These are phyloP conservation scores for Spirogloea muscicola DNA, from an alignment of 139 green algal species.

Conservation along the genomic window DNA sequence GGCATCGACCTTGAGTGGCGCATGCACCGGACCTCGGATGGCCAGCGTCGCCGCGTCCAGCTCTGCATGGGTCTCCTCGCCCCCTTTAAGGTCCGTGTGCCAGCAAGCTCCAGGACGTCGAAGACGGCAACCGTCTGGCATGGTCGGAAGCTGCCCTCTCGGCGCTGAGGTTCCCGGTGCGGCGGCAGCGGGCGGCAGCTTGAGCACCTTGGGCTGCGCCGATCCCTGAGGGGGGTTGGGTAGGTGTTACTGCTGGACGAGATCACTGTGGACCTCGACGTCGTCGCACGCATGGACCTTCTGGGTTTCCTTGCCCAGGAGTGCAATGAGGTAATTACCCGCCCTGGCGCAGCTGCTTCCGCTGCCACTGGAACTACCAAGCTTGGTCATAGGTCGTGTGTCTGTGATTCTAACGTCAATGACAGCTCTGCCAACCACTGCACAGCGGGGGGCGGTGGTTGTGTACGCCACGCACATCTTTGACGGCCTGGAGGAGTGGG, in stretches of 20 bases:
- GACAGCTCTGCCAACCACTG: not conserved
- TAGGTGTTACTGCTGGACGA: slow-evolving; percentile 95
- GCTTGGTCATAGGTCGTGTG: not conserved
- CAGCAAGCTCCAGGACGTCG: too few relatives aligned
- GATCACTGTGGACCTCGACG: slow-evolving; percentile 98
- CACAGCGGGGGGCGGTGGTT: slow-evolving; percentile 70
- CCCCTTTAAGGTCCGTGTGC: slow-evolving; percentile 74
- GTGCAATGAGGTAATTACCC: slow-evolving; percentile 54
- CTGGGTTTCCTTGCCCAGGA: slow-evolving; percentile 86
- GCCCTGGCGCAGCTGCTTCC: not conserved
- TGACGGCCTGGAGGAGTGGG: slow-evolving; percentile 69
- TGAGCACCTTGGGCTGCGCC: too few relatives aligned
- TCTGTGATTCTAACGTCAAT: not conserved
- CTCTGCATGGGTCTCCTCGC: slow-evolving; percentile 92
- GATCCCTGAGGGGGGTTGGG: too few relatives aligned
- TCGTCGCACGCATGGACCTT: slow-evolving; percentile 86
- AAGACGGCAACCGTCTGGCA: too few relatives aligned
- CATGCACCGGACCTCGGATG: slow-evolving; percentile 91
- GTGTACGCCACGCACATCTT: slow-evolving; percentile 99
- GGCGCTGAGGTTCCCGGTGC: too few relatives aligned
- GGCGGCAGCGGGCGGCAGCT: too few relatives aligned
- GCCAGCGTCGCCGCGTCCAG: slow-evolving; percentile 91
- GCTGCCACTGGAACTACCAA: not conserved
- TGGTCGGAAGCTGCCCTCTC: too few relatives aligned
- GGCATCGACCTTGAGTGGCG: slow-evolving; percentile 93